A percentile compares a stretch with the other conserved stretches of the same genome.
Evolutionary conservation across 2,329 filamentous ascomycete genomes (phyloP).

Genomic region (Xylaria sp.): DNA sequence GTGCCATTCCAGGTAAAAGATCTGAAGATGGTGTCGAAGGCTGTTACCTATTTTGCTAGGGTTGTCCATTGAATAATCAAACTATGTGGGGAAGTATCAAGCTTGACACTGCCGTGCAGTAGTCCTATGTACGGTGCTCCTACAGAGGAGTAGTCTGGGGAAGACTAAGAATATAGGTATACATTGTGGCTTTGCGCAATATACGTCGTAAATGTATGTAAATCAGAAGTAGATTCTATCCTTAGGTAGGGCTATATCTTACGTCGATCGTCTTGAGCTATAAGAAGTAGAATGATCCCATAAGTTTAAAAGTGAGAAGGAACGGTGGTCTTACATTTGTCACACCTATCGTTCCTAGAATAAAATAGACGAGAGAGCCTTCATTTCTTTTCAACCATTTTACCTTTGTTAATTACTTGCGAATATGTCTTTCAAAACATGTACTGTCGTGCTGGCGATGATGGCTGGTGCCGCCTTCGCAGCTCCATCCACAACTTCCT

Average conservation of each 20-base stretch:
- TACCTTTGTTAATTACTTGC: background rate
- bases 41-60: background rate
- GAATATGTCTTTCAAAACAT: conserved; percentile 23
- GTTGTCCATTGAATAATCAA: conserved; percentile 8
- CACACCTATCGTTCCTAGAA: background rate
- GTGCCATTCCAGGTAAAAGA: conserved; percentile 16
- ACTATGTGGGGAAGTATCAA: conserved; percentile 18
- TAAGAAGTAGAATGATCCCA: conserved; percentile 20
- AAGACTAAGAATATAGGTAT: conserved; percentile 21
- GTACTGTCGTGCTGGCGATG: conserved; percentile 10
- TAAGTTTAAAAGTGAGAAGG: background rate
- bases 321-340: background rate
- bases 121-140: background rate
- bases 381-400: background rate
- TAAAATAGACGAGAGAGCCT: background rate
- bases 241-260: background rate
- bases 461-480: conserved; percentile 21
- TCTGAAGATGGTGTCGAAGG: conserved; percentile 17
- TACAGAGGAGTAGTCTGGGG: background rate
- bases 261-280: background rate
- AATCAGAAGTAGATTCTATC: background rate
- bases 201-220: background rate
- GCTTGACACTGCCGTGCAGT: background rate
- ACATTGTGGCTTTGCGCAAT: background rate
- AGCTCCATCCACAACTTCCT: conserved; percentile 5